phyloP scores from a whole-genome alignment of 179 eudicot species.

The Vitellaria paradoxa region DNA sequence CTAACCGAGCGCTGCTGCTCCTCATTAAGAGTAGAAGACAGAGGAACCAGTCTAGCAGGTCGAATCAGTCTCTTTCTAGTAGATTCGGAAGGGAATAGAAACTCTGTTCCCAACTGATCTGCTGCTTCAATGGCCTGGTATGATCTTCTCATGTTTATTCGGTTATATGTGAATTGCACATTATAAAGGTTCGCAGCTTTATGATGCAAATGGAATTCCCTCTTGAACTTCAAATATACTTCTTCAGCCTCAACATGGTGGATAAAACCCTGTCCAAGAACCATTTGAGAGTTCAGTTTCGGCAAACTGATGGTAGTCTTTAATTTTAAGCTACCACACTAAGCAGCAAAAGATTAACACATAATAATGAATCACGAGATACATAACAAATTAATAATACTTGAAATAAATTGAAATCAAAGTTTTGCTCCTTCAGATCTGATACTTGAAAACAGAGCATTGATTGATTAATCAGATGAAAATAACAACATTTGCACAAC shows the following conservation, averaged over 20 bases:
- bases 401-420: neutral
- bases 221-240: conserved; percentile 55
- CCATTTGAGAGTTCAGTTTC: conserved; percentile 1
- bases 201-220: conserved; percentile 53
- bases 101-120: conserved; percentile 35
- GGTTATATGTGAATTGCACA: conserved; percentile 66
- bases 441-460: neutral
- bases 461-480: neutral
- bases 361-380: neutral
- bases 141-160: conserved; percentile 61
- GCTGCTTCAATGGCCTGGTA: conserved; percentile 81
- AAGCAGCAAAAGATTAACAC: no score
- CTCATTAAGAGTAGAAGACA: conserved; percentile 60
- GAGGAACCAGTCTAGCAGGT: conserved; percentile 39
- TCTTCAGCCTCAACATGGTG: conserved; percentile 95
- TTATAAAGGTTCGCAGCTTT: conserved; percentile 40
- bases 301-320: neutral
- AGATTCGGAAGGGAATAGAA: conserved; percentile 64
- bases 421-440: neutral
- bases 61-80: conserved; percentile 39
- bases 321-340: neutral
- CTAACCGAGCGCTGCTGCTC: conserved; percentile 67
- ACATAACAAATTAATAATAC: neutral
- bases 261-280: conserved; percentile 63
- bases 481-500: neutral